phyloP scores from a whole-genome alignment of 1,139 yeast genomes.

The Lodderomyces oxycetoniae region DNA sequence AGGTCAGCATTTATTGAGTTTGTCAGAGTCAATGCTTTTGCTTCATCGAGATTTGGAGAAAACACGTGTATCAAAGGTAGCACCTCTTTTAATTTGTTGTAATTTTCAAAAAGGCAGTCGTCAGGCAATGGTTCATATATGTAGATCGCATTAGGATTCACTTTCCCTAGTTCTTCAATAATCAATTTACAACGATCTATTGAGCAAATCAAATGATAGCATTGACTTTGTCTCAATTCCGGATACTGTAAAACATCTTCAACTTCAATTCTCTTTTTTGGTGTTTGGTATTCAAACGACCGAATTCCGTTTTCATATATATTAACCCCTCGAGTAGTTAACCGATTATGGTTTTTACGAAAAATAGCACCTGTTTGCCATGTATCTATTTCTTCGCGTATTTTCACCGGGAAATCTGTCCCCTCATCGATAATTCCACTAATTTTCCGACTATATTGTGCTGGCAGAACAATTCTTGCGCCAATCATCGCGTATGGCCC shows the following conservation, averaged over 20 bases:
- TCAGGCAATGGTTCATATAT: conserved; percentile 90
- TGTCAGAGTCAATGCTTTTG: conserved; percentile 32
- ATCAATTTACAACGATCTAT: conserved; percentile 54
- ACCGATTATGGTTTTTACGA: conserved; percentile 46
- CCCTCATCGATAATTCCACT: conserved; percentile 81
- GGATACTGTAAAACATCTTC: conserved; percentile 47
- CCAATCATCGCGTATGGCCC: conserved; percentile 85
- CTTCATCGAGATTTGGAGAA: conserved; percentile 84
- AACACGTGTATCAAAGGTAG: conserved; percentile 54
- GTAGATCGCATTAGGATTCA: conserved; percentile 34
- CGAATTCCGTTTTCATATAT: conserved; percentile 60
- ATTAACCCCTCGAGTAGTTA: conserved; percentile 81
- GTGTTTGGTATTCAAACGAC: conserved; percentile 42
- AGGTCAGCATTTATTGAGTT: conserved; percentile 12
- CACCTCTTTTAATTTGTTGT: conserved; percentile 33
- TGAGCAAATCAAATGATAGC: conserved; percentile 74
- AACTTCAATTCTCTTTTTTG: conserved; percentile 60
- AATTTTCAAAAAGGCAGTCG: conserved; percentile 52
- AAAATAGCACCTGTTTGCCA: conserved; percentile 64
- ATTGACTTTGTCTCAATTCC: conserved; percentile 34
- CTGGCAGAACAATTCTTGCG: conserved; percentile 49
- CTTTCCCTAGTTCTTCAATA: conserved; percentile 27
- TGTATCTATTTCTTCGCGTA: conserved; percentile 40
- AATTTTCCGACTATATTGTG: conserved; percentile 22
- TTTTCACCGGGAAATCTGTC: conserved; percentile 57